These are phyloP conservation scores for Sugiyamaella castrensis DNA, from an alignment of 1,139 yeast species.

Conservation along the genomic window DNA sequence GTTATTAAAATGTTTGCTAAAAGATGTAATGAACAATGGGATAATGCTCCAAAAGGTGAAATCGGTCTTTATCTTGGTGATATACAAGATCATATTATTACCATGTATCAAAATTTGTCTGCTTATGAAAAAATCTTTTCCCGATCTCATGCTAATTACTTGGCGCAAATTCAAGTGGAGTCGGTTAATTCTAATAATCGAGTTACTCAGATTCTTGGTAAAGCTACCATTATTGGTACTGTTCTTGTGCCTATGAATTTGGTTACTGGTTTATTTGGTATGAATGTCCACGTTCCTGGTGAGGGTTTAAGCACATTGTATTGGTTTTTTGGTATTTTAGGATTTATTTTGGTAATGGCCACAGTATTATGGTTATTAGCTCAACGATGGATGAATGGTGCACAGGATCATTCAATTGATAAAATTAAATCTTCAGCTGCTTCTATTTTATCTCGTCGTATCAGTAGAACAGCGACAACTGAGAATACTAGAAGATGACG, in stretches of 20 bases:
- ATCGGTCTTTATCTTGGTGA: constrained; percentile 79
- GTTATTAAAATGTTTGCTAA: constrained; percentile 97
- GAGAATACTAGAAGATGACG: neutral
- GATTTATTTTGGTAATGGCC: constrained; percentile 33
- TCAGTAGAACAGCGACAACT: neutral
- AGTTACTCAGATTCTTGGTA: constrained; percentile 82
- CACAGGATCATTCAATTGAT: constrained; percentile 10
- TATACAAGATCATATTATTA: constrained; percentile 95
- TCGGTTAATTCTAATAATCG: constrained; percentile 80
- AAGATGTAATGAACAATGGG: constrained; percentile 74
- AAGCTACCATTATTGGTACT: constrained; percentile 88
- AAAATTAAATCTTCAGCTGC: constrained; percentile 20
- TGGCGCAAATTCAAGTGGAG: constrained; percentile 92
- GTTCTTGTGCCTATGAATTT: constrained; percentile 85
- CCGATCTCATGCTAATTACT: constrained; percentile 84
- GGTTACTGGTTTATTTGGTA: constrained; percentile 90
- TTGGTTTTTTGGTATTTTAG: constrained; percentile 70
- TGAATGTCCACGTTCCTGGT: constrained; percentile 84
- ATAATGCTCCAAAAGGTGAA: constrained; percentile 42
- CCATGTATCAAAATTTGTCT: constrained; percentile 87
- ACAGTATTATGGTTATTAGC: constrained; percentile 26
- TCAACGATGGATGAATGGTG: constrained; percentile 24
- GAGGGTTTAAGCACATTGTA: constrained; percentile 41
- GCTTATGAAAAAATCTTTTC: constrained; percentile 92
- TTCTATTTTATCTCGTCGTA: constrained; percentile 20